A percentile compares a stretch with the other conserved stretches of the same genome.
phyloP scores from a whole-genome alignment of 441 rosid genomes.

The Erysimum cheiri region DNA sequence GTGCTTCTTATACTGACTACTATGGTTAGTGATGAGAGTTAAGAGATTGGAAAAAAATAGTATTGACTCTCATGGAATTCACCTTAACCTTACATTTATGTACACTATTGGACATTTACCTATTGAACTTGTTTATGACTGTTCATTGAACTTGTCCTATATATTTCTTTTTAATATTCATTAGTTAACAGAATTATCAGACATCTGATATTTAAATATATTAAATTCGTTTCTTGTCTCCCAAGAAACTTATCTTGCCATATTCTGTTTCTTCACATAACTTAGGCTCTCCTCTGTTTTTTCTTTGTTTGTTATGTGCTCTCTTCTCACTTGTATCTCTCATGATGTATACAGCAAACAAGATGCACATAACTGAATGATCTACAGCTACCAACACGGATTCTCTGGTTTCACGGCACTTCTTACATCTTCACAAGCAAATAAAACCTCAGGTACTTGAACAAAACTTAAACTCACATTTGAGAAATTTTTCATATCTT shows the following conservation, averaged over 20 bases:
- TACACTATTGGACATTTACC: no score
- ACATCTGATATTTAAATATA: background rate
- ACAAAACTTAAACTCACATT: background rate
- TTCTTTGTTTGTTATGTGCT: background rate
- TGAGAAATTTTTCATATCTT: background rate
- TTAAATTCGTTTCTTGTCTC: background rate
- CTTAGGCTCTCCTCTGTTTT: slow-evolving; percentile 12
- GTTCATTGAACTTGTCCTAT: background rate
- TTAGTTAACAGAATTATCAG: background rate
- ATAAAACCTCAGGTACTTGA: slow-evolving; percentile 50
- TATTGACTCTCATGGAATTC: no score
- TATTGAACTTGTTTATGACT: background rate
- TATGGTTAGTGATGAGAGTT: no score
- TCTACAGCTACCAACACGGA: slow-evolving; percentile 74
- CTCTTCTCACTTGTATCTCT: slow-evolving; percentile 1
- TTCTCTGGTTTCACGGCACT: slow-evolving; percentile 78
- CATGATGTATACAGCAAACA: slow-evolving; percentile 52
- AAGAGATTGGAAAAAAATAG: no score
- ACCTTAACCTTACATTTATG: no score
- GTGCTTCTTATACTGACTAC: no score
- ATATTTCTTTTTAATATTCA: background rate
- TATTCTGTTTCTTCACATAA: slow-evolving; percentile 10
- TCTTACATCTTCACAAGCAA: slow-evolving; percentile 61
- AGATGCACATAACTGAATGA: slow-evolving; percentile 50
- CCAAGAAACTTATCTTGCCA: background rate